A percentile compares a stretch with the other conserved stretches of the same genome.
Evolutionary conservation across 441 rosid species (phyloP).

Genomic region (Capsella rubella): DNA sequence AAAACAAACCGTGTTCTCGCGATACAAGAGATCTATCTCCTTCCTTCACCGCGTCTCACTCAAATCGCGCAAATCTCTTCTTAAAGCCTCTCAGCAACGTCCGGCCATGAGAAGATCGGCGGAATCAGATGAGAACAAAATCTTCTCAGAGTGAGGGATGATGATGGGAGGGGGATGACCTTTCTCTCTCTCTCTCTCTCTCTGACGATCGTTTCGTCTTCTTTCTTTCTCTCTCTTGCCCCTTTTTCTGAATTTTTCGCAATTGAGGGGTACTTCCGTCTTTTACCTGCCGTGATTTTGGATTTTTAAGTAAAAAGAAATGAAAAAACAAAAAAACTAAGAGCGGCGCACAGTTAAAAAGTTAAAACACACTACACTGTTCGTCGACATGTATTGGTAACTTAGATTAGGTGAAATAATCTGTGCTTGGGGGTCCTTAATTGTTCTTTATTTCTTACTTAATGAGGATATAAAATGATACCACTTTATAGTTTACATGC

Average conservation of each 20-base stretch:
- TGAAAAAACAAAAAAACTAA: neutral
- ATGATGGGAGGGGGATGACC: conserved; percentile 1
- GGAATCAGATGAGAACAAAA: conserved; percentile 28
- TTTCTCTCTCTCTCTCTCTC: conserved; percentile 26
- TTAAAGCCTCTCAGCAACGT: neutral
- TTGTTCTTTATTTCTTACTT: too few relatives aligned
- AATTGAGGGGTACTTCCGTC: conserved; percentile 32
- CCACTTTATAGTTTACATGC: too few relatives aligned
- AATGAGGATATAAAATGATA: too few relatives aligned
- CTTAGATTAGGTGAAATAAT: too few relatives aligned
- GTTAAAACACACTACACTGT: neutral
- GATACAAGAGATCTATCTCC: conserved; percentile 37
- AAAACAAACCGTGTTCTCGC: conserved; percentile 35
- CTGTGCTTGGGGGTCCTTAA: too few relatives aligned
- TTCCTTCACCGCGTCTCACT: conserved; percentile 19
- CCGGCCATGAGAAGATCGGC: conserved; percentile 35
- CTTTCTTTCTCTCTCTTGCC: conserved; percentile 5
- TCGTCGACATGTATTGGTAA: conserved; percentile 42
- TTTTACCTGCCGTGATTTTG: conserved; percentile 13
- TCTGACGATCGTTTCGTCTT: conserved; percentile 14
- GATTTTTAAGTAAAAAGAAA: conserved; percentile 4
- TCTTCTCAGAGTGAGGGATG: conserved; percentile 14
- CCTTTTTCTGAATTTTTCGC: conserved; percentile 24
- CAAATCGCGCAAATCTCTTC: neutral
- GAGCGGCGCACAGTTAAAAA: conserved; percentile 19